phyloP scores from a whole-genome alignment of 352 stramenopile species.

The Phytophthora sp. region DNA sequence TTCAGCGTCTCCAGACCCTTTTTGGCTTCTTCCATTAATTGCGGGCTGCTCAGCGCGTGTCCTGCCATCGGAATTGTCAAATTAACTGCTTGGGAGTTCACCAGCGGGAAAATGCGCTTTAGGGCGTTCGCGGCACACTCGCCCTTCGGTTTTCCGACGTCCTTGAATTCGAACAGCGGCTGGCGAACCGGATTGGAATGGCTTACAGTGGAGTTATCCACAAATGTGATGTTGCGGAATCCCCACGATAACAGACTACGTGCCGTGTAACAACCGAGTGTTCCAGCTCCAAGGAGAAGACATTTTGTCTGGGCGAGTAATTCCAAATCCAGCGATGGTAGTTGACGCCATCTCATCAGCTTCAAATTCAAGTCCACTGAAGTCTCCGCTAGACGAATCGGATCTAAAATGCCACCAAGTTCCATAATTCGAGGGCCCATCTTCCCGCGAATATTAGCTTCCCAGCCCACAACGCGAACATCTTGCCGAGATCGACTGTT shows the following conservation, averaged over 20 bases:
- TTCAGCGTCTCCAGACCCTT: conserved; percentile 84
- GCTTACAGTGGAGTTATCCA: conserved; percentile 97
- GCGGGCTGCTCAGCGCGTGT: conserved; percentile 81
- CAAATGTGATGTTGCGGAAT: conserved; percentile 96
- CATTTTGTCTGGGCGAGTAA: conserved; percentile 92
- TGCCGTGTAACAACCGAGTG: conserved; percentile 97
- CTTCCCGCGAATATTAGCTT: conserved; percentile 76
- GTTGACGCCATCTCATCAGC: conserved; percentile 98
- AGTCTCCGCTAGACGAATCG: conserved; percentile 92
- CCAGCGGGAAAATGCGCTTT: conserved; percentile 92
- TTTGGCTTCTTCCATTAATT: conserved; percentile 68
- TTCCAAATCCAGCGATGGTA: conserved; percentile 95
- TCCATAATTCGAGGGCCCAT: conserved; percentile 80
- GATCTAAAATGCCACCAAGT: conserved; percentile 75
- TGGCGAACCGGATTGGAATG: conserved; percentile 99
- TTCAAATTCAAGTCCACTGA: conserved; percentile 99
- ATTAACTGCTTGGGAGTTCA: conserved; percentile 88
- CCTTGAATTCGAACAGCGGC: conserved; percentile 94
- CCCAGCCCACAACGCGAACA: conserved; percentile 68
- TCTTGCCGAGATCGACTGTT: conserved; percentile 33
- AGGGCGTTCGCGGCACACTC: conserved; percentile 93
- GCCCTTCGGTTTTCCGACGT: conserved; percentile 96
- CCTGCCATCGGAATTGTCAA: conserved; percentile 99
- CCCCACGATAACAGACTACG: conserved; percentile 97
- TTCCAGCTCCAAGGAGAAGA: conserved; percentile 95